These are phyloP conservation scores for Lactarius evosmus DNA, from an alignment of 768 basidiomycete species.

Conservation along the genomic window DNA sequence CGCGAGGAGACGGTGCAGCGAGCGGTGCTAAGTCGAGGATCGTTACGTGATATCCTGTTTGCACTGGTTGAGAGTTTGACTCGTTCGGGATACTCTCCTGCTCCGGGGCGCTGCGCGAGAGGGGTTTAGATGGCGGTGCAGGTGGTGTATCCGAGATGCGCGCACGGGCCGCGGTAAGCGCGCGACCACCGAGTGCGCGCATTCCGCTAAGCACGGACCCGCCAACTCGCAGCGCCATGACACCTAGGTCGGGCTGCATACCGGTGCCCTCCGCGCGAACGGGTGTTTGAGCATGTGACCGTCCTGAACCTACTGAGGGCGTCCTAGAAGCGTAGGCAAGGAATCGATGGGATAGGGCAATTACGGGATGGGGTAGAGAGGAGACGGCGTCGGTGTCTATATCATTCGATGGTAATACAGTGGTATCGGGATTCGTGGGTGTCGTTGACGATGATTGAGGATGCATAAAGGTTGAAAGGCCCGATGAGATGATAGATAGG, in stretches of 20 bases:
- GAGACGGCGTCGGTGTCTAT: slow-evolving; percentile 9
- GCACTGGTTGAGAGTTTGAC: background rate
- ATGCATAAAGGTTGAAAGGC: slow-evolving; percentile 45
- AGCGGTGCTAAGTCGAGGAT: slow-evolving; percentile 53
- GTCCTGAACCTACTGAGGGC: slow-evolving; percentile 28
- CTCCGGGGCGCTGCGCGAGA: slow-evolving; percentile 40
- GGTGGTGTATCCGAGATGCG: slow-evolving; percentile 20
- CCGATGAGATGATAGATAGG: slow-evolving; percentile 48
- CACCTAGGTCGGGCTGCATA: slow-evolving; percentile 49
- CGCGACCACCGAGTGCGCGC: slow-evolving; percentile 60
- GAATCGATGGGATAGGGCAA: slow-evolving; percentile 58
- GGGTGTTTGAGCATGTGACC: slow-evolving; percentile 24
- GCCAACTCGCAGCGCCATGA: slow-evolving; percentile 55
- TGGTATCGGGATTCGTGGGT: slow-evolving; percentile 36
- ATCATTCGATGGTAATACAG: slow-evolving; percentile 40
- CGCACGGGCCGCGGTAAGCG: slow-evolving; percentile 45
- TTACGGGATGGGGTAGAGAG: slow-evolving; percentile 45
- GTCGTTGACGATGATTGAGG: slow-evolving; percentile 28
- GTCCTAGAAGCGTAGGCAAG: slow-evolving; percentile 54
- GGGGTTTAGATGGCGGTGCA: slow-evolving; percentile 23
- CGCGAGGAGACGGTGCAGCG: slow-evolving; percentile 24
- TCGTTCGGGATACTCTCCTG: slow-evolving; percentile 4
- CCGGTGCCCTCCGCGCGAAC: slow-evolving; percentile 24
- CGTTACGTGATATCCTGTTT: slow-evolving; percentile 43
- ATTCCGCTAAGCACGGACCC: slow-evolving; percentile 62